phyloP scores from a whole-genome alignment of 1,139 yeast species.

The Magnusiomyces clavatus region DNA sequence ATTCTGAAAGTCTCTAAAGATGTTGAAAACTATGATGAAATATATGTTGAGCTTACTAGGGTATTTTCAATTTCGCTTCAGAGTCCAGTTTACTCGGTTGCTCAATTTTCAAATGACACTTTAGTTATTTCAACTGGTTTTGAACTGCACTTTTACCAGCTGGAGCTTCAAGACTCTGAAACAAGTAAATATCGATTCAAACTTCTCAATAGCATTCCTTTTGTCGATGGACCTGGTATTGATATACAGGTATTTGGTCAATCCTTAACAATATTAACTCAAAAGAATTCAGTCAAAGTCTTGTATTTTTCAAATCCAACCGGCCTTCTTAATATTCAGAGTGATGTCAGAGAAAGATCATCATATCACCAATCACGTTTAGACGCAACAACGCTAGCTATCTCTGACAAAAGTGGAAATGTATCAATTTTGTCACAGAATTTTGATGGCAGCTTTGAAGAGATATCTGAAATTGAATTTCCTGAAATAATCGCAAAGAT shows the following conservation, averaged over 20 bases:
- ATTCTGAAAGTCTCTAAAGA: background rate
- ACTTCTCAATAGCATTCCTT: no score
- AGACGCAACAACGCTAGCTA: background rate
- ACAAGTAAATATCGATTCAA: no score
- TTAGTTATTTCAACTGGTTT: no score
- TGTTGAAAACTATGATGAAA: background rate
- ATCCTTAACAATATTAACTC: no score
- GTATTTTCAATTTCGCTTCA: background rate
- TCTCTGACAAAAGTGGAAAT: background rate
- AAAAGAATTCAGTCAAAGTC: no score
- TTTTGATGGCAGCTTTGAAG: background rate
- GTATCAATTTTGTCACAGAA: background rate
- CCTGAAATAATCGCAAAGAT: background rate
- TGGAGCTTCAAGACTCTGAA: no score
- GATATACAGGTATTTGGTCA: no score
- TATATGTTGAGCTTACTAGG: background rate
- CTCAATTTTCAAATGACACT: background rate
- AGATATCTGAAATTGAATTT: background rate
- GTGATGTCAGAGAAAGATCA: no score
- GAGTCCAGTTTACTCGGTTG: background rate
- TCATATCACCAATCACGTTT: background rate
- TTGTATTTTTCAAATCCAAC: no score
- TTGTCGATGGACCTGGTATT: no score
- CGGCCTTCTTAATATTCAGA: no score
- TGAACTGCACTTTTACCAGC: no score